Evolutionary conservation across 257 asterid species (phyloP).

Genomic region (Penstemon eatonii): DNA sequence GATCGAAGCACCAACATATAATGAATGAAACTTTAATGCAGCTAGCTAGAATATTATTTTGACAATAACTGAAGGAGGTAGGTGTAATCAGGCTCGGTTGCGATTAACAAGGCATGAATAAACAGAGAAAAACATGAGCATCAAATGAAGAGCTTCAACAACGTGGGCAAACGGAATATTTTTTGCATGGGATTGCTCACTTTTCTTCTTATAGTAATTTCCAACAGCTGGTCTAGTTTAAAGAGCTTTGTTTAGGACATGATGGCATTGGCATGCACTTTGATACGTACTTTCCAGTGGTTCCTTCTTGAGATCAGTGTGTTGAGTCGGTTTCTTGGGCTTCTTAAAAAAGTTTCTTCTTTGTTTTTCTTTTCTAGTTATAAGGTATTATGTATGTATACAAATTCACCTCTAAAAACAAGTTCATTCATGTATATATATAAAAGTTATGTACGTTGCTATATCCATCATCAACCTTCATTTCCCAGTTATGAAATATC

Average conservation of each 20-base stretch:
- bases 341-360: no score
- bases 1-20: neutral
- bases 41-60: constrained; percentile 4
- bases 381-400: no score
- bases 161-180: constrained; percentile 44
- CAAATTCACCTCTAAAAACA: neutral
- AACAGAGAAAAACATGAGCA: constrained; percentile 30
- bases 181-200: constrained; percentile 41
- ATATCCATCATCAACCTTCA: neutral
- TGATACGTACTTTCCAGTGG: neutral
- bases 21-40: neutral
- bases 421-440: neutral
- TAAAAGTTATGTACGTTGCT: no score
- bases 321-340: constrained; percentile 26
- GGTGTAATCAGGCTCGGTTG: no score
- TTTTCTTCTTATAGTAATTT: neutral
- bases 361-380: neutral
- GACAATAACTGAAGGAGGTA: constrained; percentile 14
- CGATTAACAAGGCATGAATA: neutral
- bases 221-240: constrained; percentile 20
- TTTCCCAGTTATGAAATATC: neutral
- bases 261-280: constrained; percentile 23
- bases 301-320: constrained; percentile 29
- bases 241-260: constrained; percentile 29
- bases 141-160: constrained; percentile 43